Conservation (phyloP, 1,139 yeast species). For the Taphrina populina region DNA sequence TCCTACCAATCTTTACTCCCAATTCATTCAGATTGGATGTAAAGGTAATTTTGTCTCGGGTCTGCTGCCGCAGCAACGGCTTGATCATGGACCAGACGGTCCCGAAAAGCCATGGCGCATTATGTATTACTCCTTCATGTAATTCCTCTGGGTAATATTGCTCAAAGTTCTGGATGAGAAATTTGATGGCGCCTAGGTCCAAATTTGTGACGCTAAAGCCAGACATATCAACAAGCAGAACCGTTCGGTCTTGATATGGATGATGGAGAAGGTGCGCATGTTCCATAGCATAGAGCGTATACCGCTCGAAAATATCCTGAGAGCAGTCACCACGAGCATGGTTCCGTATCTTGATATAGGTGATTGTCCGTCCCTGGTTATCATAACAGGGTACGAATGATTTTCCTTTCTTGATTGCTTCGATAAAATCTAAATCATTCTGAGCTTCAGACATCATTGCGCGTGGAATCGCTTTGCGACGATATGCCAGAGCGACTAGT, state of each 20-base stretch:
- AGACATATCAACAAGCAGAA: constrained; percentile 28
- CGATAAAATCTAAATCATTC: constrained; percentile 17
- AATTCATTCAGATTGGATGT: constrained; percentile 19
- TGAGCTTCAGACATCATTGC: constrained; percentile 25
- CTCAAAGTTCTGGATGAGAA: constrained; percentile 31
- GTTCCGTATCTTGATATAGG: constrained; percentile 17
- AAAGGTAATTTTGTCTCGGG: constrained; percentile 27
- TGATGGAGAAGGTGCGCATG: constrained; percentile 26
- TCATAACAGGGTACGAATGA: constrained; percentile 32
- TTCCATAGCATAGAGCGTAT: constrained; percentile 26
- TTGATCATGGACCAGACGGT: constrained; percentile 29
- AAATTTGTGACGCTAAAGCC: constrained; percentile 22
- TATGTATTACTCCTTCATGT: constrained; percentile 28
- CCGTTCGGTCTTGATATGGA: constrained; percentile 28
- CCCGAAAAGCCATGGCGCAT: constrained; percentile 31
- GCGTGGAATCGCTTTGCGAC: constrained; percentile 13
- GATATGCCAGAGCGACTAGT: constrained; percentile 12
- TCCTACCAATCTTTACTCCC: constrained; percentile 21
- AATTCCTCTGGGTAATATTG: constrained; percentile 31
- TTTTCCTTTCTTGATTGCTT: constrained; percentile 22
- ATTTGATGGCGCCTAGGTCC: constrained; percentile 28
- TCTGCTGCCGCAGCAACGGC: constrained; percentile 22
- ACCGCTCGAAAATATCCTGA: constrained; percentile 25
- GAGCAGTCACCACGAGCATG: constrained; percentile 28
- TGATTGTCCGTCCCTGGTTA: constrained; percentile 26